Evolutionary conservation across 2,329 filamentous ascomycete species (phyloP), one percentile per base, ranked within the genome.

Genomic region (Fusarium musae): DNA sequence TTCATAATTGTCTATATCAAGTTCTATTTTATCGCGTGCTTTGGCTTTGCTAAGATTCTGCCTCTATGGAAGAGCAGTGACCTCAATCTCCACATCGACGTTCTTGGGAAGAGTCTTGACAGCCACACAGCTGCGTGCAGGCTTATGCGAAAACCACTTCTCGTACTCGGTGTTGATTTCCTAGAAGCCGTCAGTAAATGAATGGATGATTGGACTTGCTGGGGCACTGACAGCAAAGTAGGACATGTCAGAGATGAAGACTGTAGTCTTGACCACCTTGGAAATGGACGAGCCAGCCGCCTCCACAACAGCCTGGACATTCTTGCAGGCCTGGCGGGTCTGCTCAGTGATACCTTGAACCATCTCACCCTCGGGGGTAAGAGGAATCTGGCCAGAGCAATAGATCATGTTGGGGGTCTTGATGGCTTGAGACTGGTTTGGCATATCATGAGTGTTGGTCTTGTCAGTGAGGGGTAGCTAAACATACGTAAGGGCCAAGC

Each of bases 181-280:
- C 81, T 88, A 66, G 21, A n/a, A 47, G 36, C 4, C 15, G 36
- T 59, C 17, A 69, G 36, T 32, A 39, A 47, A 17, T 32, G 9
- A 26, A 10, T 9, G 3, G 19, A 26, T 7, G 5, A 17, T 12
- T 26, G 12, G 3, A 6, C 23, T 26, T 30, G 10, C 9, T 39
- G 36, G 1, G 15, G 21, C 8, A 80, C 86, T 75, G 79, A 88
- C 87, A 56, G 89, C 91, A 80, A 98, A 98, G 84, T 96, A 88
- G 72, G 88, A 89, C 96, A 98, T 98, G 83, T 97, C 93, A 57
- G 93, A 92, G 70, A 98, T 85, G 88, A 98, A 98, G 80, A 97
- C 92, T 81, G 91, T 94, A 78, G 95, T 93, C 89, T 98, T 97
- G 85, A 98, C 93, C 52, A 97, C 92, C 83, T 91, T 93, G 73